These are phyloP conservation scores for Talaromyces liani DNA, from an alignment of 495 filamentous ascomycete genomes.

Conservation along the genomic window DNA sequence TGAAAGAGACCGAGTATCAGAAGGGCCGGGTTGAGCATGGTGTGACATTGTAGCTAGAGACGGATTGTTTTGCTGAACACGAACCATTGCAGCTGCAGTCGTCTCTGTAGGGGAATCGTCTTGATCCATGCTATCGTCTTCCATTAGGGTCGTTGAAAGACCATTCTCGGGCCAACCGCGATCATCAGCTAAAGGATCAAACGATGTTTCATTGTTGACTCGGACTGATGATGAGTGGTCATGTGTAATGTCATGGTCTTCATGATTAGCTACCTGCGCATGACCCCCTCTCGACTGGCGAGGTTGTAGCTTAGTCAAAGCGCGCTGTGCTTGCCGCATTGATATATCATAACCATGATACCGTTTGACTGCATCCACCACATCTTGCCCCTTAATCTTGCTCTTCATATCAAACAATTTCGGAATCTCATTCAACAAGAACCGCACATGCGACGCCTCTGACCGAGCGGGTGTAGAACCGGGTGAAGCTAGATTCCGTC, in stretches of 20 bases:
- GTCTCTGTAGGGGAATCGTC: slow-evolving; percentile 13
- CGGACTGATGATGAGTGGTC: not conserved
- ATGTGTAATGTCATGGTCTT: not conserved
- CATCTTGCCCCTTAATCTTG: slow-evolving; percentile 33
- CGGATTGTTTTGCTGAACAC: not conserved
- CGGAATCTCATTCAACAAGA: slow-evolving; percentile 37
- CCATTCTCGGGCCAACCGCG: slow-evolving; percentile 31
- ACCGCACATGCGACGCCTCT: slow-evolving; percentile 42
- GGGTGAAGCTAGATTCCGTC: slow-evolving; percentile 25
- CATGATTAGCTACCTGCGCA: not conserved
- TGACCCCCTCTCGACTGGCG: slow-evolving; percentile 11
- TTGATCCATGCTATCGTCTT: slow-evolving; percentile 20
- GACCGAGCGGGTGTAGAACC: slow-evolving; percentile 33
- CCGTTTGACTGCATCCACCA: slow-evolving; percentile 37
- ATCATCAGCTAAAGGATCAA: slow-evolving; percentile 6
- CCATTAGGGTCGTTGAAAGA: slow-evolving; percentile 22
- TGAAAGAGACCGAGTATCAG: not conserved
- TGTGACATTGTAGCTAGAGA: not conserved
- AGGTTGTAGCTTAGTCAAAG: slow-evolving; percentile 34
- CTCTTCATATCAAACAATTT: slow-evolving; percentile 39
- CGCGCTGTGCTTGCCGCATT: slow-evolving; percentile 38
- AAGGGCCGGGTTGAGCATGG: slow-evolving; percentile 4
- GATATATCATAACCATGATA: slow-evolving; percentile 42
- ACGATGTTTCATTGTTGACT: not conserved
- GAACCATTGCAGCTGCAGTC: not conserved